These are phyloP conservation scores for Mitragyna speciosa DNA, from an alignment of 257 asterid genomes.

Conservation along the genomic window DNA sequence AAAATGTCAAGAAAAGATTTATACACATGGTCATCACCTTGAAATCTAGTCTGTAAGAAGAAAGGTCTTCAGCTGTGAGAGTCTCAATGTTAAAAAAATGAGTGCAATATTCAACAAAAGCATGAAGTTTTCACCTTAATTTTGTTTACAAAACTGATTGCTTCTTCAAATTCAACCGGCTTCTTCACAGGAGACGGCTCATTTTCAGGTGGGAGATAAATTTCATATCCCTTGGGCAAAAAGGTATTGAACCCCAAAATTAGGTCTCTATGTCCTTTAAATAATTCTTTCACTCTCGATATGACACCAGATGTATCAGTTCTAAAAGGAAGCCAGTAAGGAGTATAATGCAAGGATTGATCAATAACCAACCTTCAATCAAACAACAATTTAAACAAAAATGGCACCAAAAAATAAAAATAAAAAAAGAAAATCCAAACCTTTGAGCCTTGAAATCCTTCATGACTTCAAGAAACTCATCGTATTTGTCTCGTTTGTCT, in stretches of 20 bases:
- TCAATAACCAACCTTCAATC: conserved; percentile 11
- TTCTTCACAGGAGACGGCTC: conserved; percentile 61
- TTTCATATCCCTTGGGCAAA: conserved; percentile 80
- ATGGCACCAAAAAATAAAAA: conserved; percentile 20
- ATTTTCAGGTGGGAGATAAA: conserved; percentile 55
- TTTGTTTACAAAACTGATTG: conserved; percentile 76
- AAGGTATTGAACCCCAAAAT: conserved; percentile 93
- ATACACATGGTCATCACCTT: conserved; percentile 79
- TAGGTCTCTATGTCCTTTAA: conserved; percentile 74
- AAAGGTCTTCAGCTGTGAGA: conserved; percentile 31
- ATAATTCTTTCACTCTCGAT: conserved; percentile 74
- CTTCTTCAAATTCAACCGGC: conserved; percentile 75
- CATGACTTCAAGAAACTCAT: conserved; percentile 92
- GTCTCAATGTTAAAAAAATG: conserved; percentile 7
- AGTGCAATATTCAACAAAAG: conserved; percentile 11
- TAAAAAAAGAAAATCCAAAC: conserved; percentile 29
- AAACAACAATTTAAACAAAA: conserved; percentile 13
- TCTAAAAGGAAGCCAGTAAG: conserved; percentile 40
- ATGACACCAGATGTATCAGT: conserved; percentile 64
- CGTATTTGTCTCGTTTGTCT: conserved; percentile 70
- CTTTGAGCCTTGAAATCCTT: conserved; percentile 91
- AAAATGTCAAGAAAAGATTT: conserved; percentile 88
- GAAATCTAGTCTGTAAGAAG: conserved; percentile 75
- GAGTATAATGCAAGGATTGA: not conserved
- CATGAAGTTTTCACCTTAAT: conserved; percentile 63